Base-by-base conservation (phyloP, 176 grass and related monocot species). In the Aegilops bicornis region DNA sequence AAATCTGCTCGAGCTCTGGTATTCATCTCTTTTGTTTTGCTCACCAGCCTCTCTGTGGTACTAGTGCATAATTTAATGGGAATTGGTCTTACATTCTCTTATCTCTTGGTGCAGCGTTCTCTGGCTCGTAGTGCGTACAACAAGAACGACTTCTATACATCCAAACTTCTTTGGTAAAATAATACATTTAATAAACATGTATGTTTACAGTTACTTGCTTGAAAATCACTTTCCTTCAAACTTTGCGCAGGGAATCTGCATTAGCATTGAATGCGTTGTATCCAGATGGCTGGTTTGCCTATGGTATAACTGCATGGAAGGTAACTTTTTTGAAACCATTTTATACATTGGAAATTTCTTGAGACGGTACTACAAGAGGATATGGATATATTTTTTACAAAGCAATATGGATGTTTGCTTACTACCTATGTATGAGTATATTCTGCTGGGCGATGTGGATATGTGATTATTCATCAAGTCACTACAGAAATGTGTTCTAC, bases 261-360 rank as follows among this genome's bases (percentile, higher is more conserved):
- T 86, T 98, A 79, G 87, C 93, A 15, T 89, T 95, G 79, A 98
- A 98, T 92, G 91, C 96, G 42, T 83, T 98, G 74, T 88, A 88
- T 91, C 96, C 90, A 83, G 93, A 98, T 95, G 91, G 96, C 27
- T 95, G 96, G 93, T 98, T 98, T 88, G 91, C 96, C n/a, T 92
- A 92, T 60, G 96, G 96, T 76, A 95, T 88, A 65, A 84, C 88
- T 89, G 90, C 96, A 82, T 95, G 93, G 88, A 98, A 94, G 93
- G 96, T 98, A 84, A 73, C 42, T 48, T 85, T 30, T 23, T 20
- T 1, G 22, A 88, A 35, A 54, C 86, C 47, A 20, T 85, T 20
- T 69, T 83, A 36, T 37, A 4, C 6, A 69, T 40, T 52, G 7
- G 62, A 4, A 73, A 39, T 52, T 89, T 86, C 20, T 81, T 76